Evolutionary conservation across 768 basidiomycete species (phyloP).

Genomic region (Suillus hirtellus): DNA sequence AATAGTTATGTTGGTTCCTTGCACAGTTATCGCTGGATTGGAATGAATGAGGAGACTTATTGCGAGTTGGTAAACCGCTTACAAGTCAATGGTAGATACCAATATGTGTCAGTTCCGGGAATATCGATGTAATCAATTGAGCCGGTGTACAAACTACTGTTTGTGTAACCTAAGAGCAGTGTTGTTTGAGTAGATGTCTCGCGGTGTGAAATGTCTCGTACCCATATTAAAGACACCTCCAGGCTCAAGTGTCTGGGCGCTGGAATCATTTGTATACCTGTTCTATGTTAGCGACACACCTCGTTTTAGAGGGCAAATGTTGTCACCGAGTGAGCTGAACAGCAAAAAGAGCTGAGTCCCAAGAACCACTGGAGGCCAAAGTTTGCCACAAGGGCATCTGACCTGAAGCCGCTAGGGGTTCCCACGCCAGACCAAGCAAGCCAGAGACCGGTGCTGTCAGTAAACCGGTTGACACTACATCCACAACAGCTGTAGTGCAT

Average conservation of each 20-base stretch:
- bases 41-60: neutral
- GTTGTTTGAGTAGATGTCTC: neutral
- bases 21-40: slow-evolving; percentile 37
- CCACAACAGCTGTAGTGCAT: slow-evolving; percentile 36
- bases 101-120: slow-evolving; percentile 43
- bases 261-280: slow-evolving; percentile 47
- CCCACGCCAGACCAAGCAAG: slow-evolving; percentile 55
- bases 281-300: neutral
- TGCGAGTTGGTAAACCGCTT: slow-evolving; percentile 10
- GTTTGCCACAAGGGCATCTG: slow-evolving; percentile 54
- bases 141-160: slow-evolving; percentile 51
- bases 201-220: slow-evolving; percentile 22
- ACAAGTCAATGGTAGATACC: slow-evolving; percentile 46
- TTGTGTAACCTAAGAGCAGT: slow-evolving; percentile 39
- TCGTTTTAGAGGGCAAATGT: neutral
- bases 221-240: slow-evolving; percentile 79
- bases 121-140: slow-evolving; percentile 52
- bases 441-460: slow-evolving; percentile 49
- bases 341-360: slow-evolving; percentile 40
- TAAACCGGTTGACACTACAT: slow-evolving; percentile 37
- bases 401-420: slow-evolving; percentile 41
- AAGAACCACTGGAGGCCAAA: slow-evolving; percentile 37
- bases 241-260: slow-evolving; percentile 47
- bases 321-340: slow-evolving; percentile 46
- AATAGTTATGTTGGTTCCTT: slow-evolving; percentile 28